These are phyloP conservation scores for Alternaria gansuensis DNA, from an alignment of 2,329 filamentous ascomycete species.

Conservation along the genomic window DNA sequence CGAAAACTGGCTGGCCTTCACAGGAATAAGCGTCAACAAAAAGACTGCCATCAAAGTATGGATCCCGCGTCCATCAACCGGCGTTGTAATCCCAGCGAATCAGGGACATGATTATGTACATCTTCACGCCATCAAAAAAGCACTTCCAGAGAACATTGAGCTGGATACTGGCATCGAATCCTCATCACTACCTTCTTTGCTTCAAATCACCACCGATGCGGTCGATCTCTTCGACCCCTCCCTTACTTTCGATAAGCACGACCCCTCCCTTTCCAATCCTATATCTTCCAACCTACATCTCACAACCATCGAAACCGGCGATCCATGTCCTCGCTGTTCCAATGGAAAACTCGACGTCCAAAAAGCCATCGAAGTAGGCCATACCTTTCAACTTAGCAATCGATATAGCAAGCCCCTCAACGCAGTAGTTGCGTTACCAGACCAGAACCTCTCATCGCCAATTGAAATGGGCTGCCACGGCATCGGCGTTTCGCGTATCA, in stretches of 20 bases:
- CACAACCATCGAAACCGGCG: constrained; percentile 71
- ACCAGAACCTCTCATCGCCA: constrained; percentile 56
- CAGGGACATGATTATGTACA: constrained; percentile 57
- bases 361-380: constrained; percentile 86
- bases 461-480: constrained; percentile 97
- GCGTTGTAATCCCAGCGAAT: constrained; percentile 1
- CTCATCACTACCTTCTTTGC: constrained; percentile 31
- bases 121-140: constrained; percentile 70
- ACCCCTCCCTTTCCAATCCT: constrained; percentile 8
- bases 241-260: background rate
- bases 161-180: constrained; percentile 74
- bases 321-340: constrained; percentile 75
- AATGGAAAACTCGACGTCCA: constrained; percentile 70
- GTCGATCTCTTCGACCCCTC: constrained; percentile 35
- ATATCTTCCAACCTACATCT: constrained; percentile 59
- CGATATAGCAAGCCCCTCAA: constrained; percentile 81
- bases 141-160: constrained; percentile 62
- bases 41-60: constrained; percentile 71
- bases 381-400: constrained; percentile 93
- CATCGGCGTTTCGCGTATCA: constrained; percentile 89
- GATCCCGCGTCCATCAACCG: constrained; percentile 24
- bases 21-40: constrained; percentile 72
- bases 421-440: constrained; percentile 65
- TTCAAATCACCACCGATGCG: constrained; percentile 28
- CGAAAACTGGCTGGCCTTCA: constrained; percentile 59